A percentile compares a stretch with the other conserved stretches of the same genome.
Conservation (phyloP, 2,329 filamentous ascomycete genomes). For the Ophiostoma fasciatum region DNA sequence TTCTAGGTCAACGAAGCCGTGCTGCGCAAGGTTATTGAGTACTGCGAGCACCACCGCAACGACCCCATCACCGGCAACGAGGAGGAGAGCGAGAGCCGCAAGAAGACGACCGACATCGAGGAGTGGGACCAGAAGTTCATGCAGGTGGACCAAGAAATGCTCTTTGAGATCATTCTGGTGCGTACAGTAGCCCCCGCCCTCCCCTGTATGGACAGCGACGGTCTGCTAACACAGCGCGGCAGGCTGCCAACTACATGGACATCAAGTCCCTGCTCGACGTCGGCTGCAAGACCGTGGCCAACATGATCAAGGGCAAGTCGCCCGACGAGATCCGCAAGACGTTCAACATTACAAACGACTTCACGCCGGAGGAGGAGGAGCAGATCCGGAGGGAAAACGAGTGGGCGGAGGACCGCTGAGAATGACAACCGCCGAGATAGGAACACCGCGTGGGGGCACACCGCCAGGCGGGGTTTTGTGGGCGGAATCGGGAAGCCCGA, state of each 20-base stretch:
- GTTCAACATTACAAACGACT: conserved; percentile 99
- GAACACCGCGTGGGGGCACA: no score
- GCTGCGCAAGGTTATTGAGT: conserved; percentile 91
- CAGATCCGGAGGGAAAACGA: conserved; percentile 89
- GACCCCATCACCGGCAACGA: conserved; percentile 73
- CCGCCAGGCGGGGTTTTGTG: no score
- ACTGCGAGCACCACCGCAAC: conserved; percentile 89
- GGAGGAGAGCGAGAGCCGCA: conserved; percentile 83
- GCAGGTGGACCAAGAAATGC: conserved; percentile 99
- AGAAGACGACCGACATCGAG: conserved; percentile 98
- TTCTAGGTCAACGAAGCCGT: conserved; percentile 80
- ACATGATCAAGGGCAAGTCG: conserved; percentile 99
- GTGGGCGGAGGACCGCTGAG: conserved; percentile 70
- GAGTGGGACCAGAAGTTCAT: conserved; percentile 99
- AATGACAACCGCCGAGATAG: no score
- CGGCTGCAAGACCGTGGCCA: conserved; percentile 97
- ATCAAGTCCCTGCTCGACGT: conserved; percentile 97
- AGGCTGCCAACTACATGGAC: conserved; percentile 97
- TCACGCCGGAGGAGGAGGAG: conserved; percentile 96
- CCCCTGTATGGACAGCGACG: no score
- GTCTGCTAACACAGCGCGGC: conserved; percentile 9
- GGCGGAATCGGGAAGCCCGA: no score
- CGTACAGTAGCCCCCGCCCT: conserved; percentile 22
- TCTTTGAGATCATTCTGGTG: conserved; percentile 97
- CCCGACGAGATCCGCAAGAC: conserved; percentile 99